Evolutionary conservation across 2,329 filamentous ascomycete species (phyloP), one percentile per base, ranked within the genome.

Genomic region (Thermothelomyces thermophilus): DNA sequence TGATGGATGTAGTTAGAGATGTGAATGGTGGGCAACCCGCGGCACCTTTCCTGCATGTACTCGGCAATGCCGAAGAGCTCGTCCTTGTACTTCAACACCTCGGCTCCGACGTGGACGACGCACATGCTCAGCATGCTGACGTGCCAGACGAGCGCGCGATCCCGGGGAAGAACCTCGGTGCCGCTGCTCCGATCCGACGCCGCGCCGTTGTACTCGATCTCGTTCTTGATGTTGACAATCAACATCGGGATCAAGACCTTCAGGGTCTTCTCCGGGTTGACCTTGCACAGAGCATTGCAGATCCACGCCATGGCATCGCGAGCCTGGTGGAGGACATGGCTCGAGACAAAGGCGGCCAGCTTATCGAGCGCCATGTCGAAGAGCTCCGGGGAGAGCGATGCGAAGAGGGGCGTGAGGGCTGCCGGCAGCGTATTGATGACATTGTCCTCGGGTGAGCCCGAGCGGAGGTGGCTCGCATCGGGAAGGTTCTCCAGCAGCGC

Each of bases 241-340:
- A 97, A 75, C 73, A 95, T 89, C 1, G 93, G 93, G 28, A 98
- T 77, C 48, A 98, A 86, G 13, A 89, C 82, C 64, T 90, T 93
- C 44, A 98, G 74, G 0, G 93, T 90, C 71, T 96, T 96, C 64
- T 91, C 84, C 0, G 94, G 90, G 60, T 94, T 88, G 58, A 95
- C 89, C 69, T 97, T 97, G 75, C 93, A 95, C 20, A 98, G 76
- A 0, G 89, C 87, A 67, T 96, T 97, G 69, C 91, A 87, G 47
- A 97, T 97, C 77, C 95, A 98, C 1, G 94, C 93, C 86, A 98
- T 96, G 7, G 93, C 91, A 73, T 98, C 93, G 57, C 91, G 78
- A 46, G 93, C 91, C 68, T 97, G 93, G 61, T 98, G 90, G 16
- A 98, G 91, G 42, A 98, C 93, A 70, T 97, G 93, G 56, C 87